phyloP scores from a whole-genome alignment of 1,284 basidiomycete genomes.

The Trametes sp. region DNA sequence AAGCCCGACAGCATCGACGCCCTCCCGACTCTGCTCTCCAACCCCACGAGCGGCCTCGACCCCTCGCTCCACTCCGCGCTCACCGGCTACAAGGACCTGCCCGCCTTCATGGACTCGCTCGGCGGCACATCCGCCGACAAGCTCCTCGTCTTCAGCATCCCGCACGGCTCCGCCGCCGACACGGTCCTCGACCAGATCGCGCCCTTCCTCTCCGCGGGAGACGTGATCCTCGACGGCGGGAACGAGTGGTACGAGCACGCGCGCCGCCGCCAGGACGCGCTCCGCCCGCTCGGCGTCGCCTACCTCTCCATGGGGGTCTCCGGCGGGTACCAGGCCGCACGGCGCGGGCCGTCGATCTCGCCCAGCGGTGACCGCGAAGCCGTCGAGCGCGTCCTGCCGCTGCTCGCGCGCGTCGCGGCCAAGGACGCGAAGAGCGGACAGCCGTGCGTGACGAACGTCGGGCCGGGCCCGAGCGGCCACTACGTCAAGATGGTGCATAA shows the following conservation, averaged over 20 bases:
- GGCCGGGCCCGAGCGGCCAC: constrained; percentile 33
- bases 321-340: constrained; percentile 35
- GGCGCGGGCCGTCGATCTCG: constrained; percentile 34
- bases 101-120: constrained; percentile 29
- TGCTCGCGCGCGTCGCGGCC: constrained; percentile 31
- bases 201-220: constrained; percentile 25
- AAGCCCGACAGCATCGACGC: constrained; percentile 29
- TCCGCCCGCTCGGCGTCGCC: constrained; percentile 26
- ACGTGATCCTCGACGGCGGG: constrained; percentile 36
- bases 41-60: constrained; percentile 18
- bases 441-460: constrained; percentile 31
- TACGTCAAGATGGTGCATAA: constrained; percentile 41
- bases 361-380: constrained; percentile 31
- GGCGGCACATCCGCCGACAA: constrained; percentile 29
- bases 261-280: constrained; percentile 28
- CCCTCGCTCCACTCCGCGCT: constrained; percentile 25
- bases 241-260: constrained; percentile 37
- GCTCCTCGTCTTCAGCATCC: constrained; percentile 37
- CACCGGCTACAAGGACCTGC: constrained; percentile 33
- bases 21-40: constrained; percentile 14
- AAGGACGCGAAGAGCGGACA: constrained; percentile 30
- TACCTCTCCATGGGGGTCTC: constrained; percentile 37
- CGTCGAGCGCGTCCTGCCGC: constrained; percentile 29
- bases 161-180: constrained; percentile 34
- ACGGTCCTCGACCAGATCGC: constrained; percentile 26